These are phyloP conservation scores for Starmera amethionina DNA, from an alignment of 805 yeast species.

Conservation along the genomic window DNA sequence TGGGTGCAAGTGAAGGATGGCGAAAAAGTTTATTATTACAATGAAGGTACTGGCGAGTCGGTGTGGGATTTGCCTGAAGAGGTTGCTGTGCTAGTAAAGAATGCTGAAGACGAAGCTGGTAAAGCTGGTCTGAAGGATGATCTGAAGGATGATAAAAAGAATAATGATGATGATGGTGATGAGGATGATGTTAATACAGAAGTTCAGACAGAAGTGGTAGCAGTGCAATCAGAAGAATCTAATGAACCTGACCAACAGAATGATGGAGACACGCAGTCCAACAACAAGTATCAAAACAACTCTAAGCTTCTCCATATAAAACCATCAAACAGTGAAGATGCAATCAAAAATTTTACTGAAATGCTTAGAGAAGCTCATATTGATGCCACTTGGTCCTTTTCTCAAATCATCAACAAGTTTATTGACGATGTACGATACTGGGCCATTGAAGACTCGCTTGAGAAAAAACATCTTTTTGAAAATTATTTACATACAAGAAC, in stretches of 20 bases:
- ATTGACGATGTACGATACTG: slow-evolving; percentile 58
- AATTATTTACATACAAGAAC: slow-evolving; percentile 45
- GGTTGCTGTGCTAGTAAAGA: slow-evolving; percentile 18
- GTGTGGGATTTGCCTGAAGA: slow-evolving; percentile 74
- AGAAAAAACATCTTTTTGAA: slow-evolving; percentile 54
- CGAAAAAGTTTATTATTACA: slow-evolving; percentile 63
- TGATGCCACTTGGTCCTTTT: slow-evolving; percentile 71
- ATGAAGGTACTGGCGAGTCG: slow-evolving; percentile 51
- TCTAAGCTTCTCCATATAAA: slow-evolving; percentile 18
- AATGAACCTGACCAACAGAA: slow-evolving; percentile 1
- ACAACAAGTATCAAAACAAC: slow-evolving; percentile 10
- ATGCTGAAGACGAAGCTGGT: slow-evolving; percentile 2
- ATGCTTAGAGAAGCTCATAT: slow-evolving; percentile 49
- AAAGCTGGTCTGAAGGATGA: background rate
- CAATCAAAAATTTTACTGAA: slow-evolving; percentile 35
- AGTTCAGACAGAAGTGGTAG: too few relatives aligned
- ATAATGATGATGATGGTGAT: too few relatives aligned
- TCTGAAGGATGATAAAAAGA: too few relatives aligned
- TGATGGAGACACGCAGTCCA: slow-evolving; percentile 1
- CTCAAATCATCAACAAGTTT: slow-evolving; percentile 47
- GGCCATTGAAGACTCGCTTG: slow-evolving; percentile 50
- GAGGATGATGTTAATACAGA: too few relatives aligned
- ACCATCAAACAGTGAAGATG: slow-evolving; percentile 22
- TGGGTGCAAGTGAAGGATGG: slow-evolving; percentile 47
- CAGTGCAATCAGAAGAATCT: too few relatives aligned